Percentiles rank a stretch among this genome's conserved stretches.
Conservation (phyloP, 257 asterid species). For the Fraxinus excelsior region DNA sequence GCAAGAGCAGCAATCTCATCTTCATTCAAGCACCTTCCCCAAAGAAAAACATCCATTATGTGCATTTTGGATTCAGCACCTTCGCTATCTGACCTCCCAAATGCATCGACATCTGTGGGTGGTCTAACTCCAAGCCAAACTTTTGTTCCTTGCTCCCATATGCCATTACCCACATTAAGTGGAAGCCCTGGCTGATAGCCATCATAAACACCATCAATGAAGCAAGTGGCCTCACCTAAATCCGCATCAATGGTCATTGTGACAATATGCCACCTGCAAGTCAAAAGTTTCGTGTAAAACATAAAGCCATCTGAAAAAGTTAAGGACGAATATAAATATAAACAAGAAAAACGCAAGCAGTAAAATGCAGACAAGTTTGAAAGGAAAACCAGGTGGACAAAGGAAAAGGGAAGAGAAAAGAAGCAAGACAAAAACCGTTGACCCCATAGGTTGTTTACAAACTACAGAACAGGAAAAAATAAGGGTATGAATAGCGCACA, state of each 20-base stretch:
- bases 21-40: conserved; percentile 96
- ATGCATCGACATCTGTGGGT: conserved; percentile 91
- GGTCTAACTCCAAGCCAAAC: conserved; percentile 91
- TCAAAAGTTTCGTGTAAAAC: conserved; percentile 3
- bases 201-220: conserved; percentile 89
- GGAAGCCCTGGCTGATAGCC: conserved; percentile 91
- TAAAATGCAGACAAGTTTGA: background rate
- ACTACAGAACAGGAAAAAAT: too few species aligned
- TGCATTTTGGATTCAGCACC: conserved; percentile 95
- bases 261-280: conserved; percentile 92
- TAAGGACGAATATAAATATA: background rate
- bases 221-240: conserved; percentile 94
- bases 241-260: conserved; percentile 88
- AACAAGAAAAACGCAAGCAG: background rate
- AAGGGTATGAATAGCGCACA: too few species aligned
- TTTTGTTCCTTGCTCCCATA: conserved; percentile 93
- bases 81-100: conserved; percentile 99
- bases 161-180: conserved; percentile 64
- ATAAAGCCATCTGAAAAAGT: conserved; percentile 14
- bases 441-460: too few species aligned
- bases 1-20: conserved; percentile 91
- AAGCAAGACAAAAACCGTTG: too few species aligned
- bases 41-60: conserved; percentile 92
- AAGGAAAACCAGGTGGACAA: background rate
- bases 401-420: background rate